Percentiles rank a stretch among this genome's conserved stretches.
Evolutionary conservation across 257 asterid genomes (phyloP).

Genomic region (Jacaranda copaia): DNA sequence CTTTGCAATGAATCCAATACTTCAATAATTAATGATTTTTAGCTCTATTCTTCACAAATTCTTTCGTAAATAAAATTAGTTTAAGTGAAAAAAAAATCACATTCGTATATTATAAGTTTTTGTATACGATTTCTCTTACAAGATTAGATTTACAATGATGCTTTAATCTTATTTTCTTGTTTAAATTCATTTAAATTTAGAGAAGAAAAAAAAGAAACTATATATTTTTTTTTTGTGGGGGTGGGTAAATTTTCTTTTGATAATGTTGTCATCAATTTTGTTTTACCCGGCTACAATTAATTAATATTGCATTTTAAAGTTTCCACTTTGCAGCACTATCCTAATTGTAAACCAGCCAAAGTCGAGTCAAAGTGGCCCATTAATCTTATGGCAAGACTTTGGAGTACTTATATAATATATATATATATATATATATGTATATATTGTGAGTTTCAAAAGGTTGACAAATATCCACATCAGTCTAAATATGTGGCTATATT

Average conservation of each 20-base stretch:
- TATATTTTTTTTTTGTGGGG: no score
- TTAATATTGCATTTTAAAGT: neutral
- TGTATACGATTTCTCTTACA: no score
- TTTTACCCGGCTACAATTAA: neutral
- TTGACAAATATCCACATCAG: neutral
- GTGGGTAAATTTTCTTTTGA: neutral
- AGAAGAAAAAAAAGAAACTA: no score
- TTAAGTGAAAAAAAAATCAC: no score
- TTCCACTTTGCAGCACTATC: neutral
- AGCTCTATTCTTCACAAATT: no score
- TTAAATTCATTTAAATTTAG: no score
- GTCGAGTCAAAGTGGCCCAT: conserved; percentile 31
- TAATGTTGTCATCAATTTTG: conserved; percentile 12
- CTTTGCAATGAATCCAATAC: no score
- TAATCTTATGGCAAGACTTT: conserved; percentile 26
- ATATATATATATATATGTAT: neutral
- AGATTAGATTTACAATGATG: no score
- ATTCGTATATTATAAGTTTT: no score
- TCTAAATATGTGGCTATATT: conserved; percentile 31
- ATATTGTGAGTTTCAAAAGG: neutral
- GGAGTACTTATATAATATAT: neutral
- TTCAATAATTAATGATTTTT: no score
- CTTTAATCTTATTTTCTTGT: no score
- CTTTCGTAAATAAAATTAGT: no score
- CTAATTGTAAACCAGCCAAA: neutral